phyloP scores from a whole-genome alignment of 2,329 filamentous ascomycete species.

The Cytospora chrysosperma region DNA sequence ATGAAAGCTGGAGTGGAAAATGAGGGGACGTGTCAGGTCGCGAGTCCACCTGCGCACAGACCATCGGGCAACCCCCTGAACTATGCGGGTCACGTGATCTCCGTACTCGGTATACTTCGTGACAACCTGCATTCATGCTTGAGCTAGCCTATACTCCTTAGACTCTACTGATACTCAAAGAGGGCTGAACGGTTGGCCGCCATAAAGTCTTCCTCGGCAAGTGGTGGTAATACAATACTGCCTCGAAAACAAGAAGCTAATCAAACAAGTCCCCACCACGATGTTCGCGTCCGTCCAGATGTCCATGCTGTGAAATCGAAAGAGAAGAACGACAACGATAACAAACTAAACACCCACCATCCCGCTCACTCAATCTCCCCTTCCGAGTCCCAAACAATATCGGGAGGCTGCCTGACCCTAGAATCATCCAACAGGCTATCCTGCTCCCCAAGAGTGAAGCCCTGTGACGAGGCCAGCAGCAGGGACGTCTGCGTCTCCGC shows the following conservation, averaged over 20 bases:
- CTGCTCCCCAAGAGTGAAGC: conserved; percentile 34
- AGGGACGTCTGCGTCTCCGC: conserved; percentile 10
- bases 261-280: neutral
- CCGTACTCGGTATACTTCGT: too few species aligned
- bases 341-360: neutral
- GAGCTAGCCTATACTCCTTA: too few species aligned
- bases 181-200: too few species aligned
- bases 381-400: conserved; percentile 43
- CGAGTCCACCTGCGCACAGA: neutral
- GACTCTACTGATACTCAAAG: too few species aligned
- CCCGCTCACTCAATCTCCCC: conserved; percentile 32
- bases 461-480: conserved; percentile 43
- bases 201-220: too few species aligned
- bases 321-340: neutral
- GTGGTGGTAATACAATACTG: too few species aligned
- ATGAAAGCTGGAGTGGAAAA: neutral
- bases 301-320: neutral
- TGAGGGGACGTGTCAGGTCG: neutral
- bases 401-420: conserved; percentile 38
- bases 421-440: conserved; percentile 44
- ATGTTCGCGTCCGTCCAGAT: neutral
- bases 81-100: neutral
- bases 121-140: too few species aligned
- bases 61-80: neutral
- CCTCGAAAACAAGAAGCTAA: neutral